phyloP scores from a whole-genome alignment of 495 filamentous ascomycete genomes.

The Penicilliopsis zonata region DNA sequence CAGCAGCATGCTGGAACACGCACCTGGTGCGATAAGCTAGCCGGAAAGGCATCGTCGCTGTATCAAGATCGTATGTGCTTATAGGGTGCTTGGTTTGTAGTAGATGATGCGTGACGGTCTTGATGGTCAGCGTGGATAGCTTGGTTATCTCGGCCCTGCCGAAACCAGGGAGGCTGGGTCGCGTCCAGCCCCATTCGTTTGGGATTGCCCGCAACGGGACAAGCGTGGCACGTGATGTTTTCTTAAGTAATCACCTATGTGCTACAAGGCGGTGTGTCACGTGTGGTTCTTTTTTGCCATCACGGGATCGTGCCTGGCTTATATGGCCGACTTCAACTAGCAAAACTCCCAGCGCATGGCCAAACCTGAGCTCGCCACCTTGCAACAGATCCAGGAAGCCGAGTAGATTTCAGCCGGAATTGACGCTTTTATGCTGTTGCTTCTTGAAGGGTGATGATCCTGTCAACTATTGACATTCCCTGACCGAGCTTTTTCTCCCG shows the following conservation, averaged over 20 bases:
- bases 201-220: slow-evolving; percentile 14
- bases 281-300: too few relatives aligned
- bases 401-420: too few relatives aligned
- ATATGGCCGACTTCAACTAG: too few relatives aligned
- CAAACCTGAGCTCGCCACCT: background rate
- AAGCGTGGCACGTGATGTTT: slow-evolving; percentile 10
- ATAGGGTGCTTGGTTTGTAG: background rate
- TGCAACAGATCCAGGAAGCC: background rate
- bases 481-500: slow-evolving; percentile 18
- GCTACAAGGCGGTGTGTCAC: background rate
- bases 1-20: slow-evolving; percentile 16
- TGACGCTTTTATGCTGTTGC: too few relatives aligned
- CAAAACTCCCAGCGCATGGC: too few relatives aligned
- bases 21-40: slow-evolving; percentile 14
- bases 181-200: slow-evolving; percentile 15
- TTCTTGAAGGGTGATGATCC: slow-evolving; percentile 15
- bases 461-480: too few relatives aligned
- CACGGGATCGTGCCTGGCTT: too few relatives aligned
- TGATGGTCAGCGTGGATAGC: too few relatives aligned
- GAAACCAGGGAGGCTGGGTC: slow-evolving; percentile 12
- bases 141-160: too few relatives aligned
- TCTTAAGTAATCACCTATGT: too few relatives aligned
- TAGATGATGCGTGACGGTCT: too few relatives aligned
- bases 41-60: slow-evolving; percentile 18
- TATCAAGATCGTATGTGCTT: background rate